Evolutionary conservation across 2,329 filamentous ascomycete species (phyloP).

Genomic region (Cercospora beticola): DNA sequence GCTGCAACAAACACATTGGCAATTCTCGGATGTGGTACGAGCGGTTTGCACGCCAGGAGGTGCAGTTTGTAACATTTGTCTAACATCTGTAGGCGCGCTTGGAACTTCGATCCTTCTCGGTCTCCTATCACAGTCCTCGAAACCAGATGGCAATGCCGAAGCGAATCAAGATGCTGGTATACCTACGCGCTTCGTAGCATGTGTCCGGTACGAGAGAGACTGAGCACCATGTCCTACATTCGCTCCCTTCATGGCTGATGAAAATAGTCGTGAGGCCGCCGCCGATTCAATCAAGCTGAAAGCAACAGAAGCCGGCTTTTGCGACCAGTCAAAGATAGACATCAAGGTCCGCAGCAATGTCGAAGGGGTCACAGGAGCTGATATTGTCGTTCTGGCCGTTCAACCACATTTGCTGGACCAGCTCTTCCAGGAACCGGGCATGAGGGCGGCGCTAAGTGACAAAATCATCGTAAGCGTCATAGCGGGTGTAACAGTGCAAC

Average conservation of each 20-base stretch:
- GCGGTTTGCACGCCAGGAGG: accelerated
- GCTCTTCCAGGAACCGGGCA: constrained; percentile 9
- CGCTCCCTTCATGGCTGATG: neutral
- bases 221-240: neutral
- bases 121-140: neutral
- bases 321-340: neutral
- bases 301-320: neutral
- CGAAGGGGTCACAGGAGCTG: neutral
- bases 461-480: constrained; percentile 19
- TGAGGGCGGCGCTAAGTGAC: constrained; percentile 8
- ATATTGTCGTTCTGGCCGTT: constrained; percentile 13
- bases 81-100: constrained; percentile 6
- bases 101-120: constrained; percentile 16
- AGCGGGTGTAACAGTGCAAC: constrained; percentile 14
- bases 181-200: constrained; percentile 9
- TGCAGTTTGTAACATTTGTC: neutral
- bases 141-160: neutral
- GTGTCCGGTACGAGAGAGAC: neutral
- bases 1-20: neutral
- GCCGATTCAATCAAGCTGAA: neutral
- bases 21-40: neutral
- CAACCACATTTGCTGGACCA: constrained; percentile 12
- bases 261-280: neutral
- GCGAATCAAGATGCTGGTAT: neutral
- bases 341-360: constrained; percentile 8